Conservation (phyloP, 1,139 yeast species). For the Candida albicans region DNA sequence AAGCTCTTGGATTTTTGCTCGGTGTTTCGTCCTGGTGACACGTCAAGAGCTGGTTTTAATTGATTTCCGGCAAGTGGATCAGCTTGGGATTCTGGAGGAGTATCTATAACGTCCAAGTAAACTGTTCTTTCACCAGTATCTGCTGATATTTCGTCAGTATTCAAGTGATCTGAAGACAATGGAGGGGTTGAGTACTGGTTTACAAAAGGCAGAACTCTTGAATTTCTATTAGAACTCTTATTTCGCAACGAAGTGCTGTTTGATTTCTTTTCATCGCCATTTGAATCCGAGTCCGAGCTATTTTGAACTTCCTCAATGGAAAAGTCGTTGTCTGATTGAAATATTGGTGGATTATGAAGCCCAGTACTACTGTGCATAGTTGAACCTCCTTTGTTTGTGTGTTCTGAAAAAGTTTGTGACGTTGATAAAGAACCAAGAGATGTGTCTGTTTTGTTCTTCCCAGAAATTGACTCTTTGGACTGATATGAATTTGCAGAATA, state of each 20-base stretch:
- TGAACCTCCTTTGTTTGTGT: neutral
- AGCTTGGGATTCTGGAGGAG: constrained; percentile 15
- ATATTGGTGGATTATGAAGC: constrained; percentile 2
- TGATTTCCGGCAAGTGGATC: constrained; percentile 12
- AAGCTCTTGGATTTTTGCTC: constrained; percentile 25
- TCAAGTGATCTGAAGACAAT: constrained; percentile 2
- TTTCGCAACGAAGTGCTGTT: constrained; percentile 14
- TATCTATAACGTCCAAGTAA: constrained; percentile 20
- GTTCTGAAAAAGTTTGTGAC: constrained; percentile 3
- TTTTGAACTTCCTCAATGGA: constrained; percentile 43
- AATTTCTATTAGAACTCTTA: constrained; percentile 8
- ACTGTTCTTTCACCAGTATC: constrained; percentile 15
- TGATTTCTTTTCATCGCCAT: constrained; percentile 14
- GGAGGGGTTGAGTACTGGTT: constrained; percentile 12
- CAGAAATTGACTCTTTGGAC: neutral
- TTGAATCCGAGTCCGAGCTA: constrained; percentile 40
- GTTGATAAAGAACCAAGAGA: constrained; percentile 5
- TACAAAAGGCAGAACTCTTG: constrained; percentile 6
- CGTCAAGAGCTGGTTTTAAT: constrained; percentile 26
- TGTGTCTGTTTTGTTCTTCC: constrained; percentile 1
- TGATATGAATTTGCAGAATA: neutral
- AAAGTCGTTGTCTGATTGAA: constrained; percentile 23
- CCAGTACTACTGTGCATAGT: constrained; percentile 6
- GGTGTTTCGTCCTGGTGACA: constrained; percentile 16
- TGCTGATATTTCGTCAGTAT: constrained; percentile 7